Evolutionary conservation across 1,139 yeast genomes (phyloP), one percentile per base, ranked within the genome.

Genomic region (Sugiyamaella novakii): DNA sequence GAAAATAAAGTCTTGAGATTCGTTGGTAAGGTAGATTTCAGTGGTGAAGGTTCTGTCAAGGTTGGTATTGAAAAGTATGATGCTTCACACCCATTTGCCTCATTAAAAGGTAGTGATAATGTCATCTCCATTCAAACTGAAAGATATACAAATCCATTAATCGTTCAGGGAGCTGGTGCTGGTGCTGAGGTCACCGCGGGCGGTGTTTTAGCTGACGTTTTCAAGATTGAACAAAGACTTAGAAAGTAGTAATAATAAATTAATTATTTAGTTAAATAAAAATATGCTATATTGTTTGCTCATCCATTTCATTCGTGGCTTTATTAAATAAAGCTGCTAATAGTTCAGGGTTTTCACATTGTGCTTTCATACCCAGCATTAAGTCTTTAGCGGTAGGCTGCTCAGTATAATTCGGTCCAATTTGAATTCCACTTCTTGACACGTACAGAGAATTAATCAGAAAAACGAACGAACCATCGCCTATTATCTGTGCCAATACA

Each of bases 111-210:
- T 43, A 86, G 96, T 56, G 98, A 92, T 68, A 94, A 94, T 65
- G 96, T 94, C 53, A 86, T 94, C 54, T 82, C 97, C 15, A 86
- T 92, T 72, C 85, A 83, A 68, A 84, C 97, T 29, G 82, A 86
- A 62, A 86, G 98, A 73, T 92, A 92, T 71, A 80, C 86, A 42
- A 88, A 87, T 69, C 98, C 98, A 51, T 78, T 92, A 68, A 85
- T 92, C 57, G 79, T 92, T 59, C 98, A 92, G 76, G 98, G 99
- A 70, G 98, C 98, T 36, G 98, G 73, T 69, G 98, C 98, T 29
- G 98, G 98, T 71, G 96, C 96, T 53, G 98, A 84, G 36, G 98
- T 92, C 48, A 92, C 99, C 49, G 98, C 99, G 54, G 95, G 94
- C 68, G 98, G 98, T 70, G 97, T 94, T 43, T 78, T 92, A 62